Percentiles rank a stretch among this genome's conserved stretches.
Evolutionary conservation across 768 basidiomycete species (phyloP).

Genomic region (Cystoderma amianthinum): DNA sequence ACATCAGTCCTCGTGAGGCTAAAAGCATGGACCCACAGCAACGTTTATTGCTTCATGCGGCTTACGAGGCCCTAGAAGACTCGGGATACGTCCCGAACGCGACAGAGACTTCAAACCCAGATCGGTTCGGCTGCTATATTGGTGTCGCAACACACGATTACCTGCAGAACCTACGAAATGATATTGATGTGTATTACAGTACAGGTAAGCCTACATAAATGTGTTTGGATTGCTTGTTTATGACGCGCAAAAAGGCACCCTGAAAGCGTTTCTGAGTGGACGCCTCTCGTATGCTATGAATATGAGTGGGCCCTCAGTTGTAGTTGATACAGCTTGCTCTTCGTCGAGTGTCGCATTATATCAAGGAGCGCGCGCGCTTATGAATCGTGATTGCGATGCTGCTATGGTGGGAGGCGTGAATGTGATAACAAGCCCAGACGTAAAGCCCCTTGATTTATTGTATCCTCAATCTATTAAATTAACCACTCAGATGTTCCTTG

Average conservation of each 20-base stretch:
- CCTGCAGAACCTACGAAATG: conserved; percentile 50
- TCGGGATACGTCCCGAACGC: conserved; percentile 63
- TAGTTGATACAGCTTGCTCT: conserved; percentile 72
- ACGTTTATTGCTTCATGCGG: conserved; percentile 57
- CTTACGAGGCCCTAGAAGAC: conserved; percentile 63
- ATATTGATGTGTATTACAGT: conserved; percentile 66
- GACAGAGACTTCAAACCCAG: conserved; percentile 42
- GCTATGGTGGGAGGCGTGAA: conserved; percentile 76
- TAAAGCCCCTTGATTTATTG: conserved; percentile 21
- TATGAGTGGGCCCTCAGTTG: conserved; percentile 64
- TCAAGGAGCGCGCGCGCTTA: conserved; percentile 60
- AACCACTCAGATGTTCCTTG: conserved; percentile 52
- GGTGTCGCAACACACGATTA: conserved; percentile 72
- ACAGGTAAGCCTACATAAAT: conserved; percentile 41
- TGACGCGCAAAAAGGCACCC: conserved; percentile 39
- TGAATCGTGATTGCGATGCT: conserved; percentile 56
- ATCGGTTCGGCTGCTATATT: conserved; percentile 57
- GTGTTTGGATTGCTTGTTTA: background rate
- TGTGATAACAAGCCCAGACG: conserved; percentile 63
- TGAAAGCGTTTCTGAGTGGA: conserved; percentile 63
- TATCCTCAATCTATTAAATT: background rate
- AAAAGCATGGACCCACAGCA: conserved; percentile 75
- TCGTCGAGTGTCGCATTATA: conserved; percentile 64
- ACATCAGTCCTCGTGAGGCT: conserved; percentile 68
- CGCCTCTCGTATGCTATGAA: conserved; percentile 65